Conservation (phyloP, 257 asterid species). For the Marsdenia floribunda region DNA sequence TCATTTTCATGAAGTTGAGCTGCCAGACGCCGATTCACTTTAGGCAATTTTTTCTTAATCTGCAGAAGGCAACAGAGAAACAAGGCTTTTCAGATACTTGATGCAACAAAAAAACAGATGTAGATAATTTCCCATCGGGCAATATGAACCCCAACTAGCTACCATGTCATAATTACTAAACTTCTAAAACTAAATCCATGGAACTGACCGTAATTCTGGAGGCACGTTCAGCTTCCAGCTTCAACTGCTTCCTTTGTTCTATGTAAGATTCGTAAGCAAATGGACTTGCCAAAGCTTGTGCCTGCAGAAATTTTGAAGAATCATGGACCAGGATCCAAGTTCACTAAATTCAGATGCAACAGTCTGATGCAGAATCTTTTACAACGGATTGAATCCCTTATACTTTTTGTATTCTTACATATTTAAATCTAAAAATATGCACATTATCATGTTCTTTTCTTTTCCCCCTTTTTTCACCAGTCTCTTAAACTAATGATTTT, state of each 20-base stretch:
- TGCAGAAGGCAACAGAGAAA: constrained; percentile 23
- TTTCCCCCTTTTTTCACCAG: background rate
- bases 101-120: too few relatives aligned
- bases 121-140: background rate
- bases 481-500: background rate
- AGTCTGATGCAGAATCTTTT: background rate
- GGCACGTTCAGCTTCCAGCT: constrained; percentile 45
- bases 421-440: background rate
- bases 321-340: constrained; percentile 1
- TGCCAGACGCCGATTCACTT: constrained; percentile 57
- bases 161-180: background rate
- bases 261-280: constrained; percentile 65
- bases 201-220: constrained; percentile 75
- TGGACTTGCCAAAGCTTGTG: constrained; percentile 68
- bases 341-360: background rate
- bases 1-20: constrained; percentile 56
- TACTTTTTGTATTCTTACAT: background rate
- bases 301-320: constrained; percentile 39
- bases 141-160: background rate
- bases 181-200: constrained; percentile 1
- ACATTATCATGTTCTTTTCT: background rate
- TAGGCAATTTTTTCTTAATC: constrained; percentile 76
- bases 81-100: background rate
- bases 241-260: constrained; percentile 67
- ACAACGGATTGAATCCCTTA: background rate